Evolutionary conservation across 2,329 filamentous ascomycete genomes (phyloP).

Genomic region (Xylaria digitata): DNA sequence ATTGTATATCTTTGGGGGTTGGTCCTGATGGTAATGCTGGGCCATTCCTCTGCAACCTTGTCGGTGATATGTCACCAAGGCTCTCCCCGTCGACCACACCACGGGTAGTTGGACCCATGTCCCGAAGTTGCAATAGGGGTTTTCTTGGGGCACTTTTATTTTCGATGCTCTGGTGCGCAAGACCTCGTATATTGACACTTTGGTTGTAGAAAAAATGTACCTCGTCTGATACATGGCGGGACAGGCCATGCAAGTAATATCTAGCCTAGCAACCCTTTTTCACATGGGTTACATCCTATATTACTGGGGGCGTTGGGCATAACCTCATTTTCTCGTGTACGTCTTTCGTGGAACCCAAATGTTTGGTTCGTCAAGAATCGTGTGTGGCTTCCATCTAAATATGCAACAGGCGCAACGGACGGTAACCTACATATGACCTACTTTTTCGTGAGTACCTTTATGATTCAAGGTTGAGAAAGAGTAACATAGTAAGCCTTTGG

Average conservation of each 20-base stretch:
- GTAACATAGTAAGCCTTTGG: neutral
- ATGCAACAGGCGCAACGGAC: neutral
- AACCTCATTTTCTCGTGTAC: constrained; percentile 14
- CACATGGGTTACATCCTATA: constrained; percentile 12
- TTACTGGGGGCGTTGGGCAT: neutral
- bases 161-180: neutral
- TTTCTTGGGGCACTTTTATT: neutral
- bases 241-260: constrained; percentile 14
- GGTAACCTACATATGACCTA: neutral
- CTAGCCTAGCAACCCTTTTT: constrained; percentile 2
- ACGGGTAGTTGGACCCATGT: constrained; percentile 11
- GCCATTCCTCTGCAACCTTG: constrained; percentile 7
- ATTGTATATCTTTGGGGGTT: neutral
- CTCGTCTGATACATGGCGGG: constrained; percentile 9
- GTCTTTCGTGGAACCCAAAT: constrained; percentile 15
- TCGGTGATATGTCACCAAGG: constrained; percentile 14
- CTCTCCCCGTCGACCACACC: constrained; percentile 7
- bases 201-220: neutral
- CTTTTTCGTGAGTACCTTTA: neutral
- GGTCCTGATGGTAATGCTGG: neutral
- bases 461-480: neutral
- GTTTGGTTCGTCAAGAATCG: constrained; percentile 10
- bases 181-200: constrained; percentile 5
- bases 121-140: neutral
- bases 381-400: constrained; percentile 1